A percentile compares a stretch with the other conserved stretches of the same genome.
Conservation (phyloP, 1,284 basidiomycete genomes). For the Cryptococcus deneoformans region DNA sequence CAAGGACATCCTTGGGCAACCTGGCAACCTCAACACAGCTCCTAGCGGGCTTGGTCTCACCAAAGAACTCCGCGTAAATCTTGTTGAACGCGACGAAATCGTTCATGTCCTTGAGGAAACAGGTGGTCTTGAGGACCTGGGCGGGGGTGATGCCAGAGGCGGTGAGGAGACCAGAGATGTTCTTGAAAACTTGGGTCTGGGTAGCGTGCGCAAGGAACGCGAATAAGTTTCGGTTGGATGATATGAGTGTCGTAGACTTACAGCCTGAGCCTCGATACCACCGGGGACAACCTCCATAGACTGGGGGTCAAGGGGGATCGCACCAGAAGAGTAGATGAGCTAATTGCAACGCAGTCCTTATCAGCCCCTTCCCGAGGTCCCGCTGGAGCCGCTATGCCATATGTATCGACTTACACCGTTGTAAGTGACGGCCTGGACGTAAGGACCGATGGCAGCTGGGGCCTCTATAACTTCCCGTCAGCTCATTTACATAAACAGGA, state of each 20-base stretch:
- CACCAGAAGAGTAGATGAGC: constrained; percentile 84
- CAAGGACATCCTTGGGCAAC: constrained; percentile 72
- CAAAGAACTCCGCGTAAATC: constrained; percentile 72
- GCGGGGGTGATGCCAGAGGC: constrained; percentile 75
- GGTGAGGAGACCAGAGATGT: constrained; percentile 78
- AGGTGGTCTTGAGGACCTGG: constrained; percentile 82
- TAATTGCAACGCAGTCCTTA: not conserved
- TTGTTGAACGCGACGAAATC: constrained; percentile 82
- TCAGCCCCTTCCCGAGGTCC: no score
- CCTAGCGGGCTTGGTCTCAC: constrained; percentile 82
- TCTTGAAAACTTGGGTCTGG: constrained; percentile 73
- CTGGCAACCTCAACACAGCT: constrained; percentile 82
- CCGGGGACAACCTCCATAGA: constrained; percentile 71
- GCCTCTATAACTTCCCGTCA: constrained; percentile 57
- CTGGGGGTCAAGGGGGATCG: constrained; percentile 63
- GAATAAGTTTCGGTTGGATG: not conserved
- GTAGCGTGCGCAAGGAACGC: not conserved
- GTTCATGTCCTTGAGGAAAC: constrained; percentile 90
- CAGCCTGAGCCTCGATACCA: constrained; percentile 78
- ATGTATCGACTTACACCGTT: constrained; percentile 57
- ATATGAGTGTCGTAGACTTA: constrained; percentile 25
- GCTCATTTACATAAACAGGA: not conserved
- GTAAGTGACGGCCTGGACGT: constrained; percentile 75
- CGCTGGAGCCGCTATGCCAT: no score
- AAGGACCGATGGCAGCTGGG: constrained; percentile 83